Evolutionary conservation across 176 grass and related monocot species (phyloP).

Genomic region (Ampelocalamus luodianensis): DNA sequence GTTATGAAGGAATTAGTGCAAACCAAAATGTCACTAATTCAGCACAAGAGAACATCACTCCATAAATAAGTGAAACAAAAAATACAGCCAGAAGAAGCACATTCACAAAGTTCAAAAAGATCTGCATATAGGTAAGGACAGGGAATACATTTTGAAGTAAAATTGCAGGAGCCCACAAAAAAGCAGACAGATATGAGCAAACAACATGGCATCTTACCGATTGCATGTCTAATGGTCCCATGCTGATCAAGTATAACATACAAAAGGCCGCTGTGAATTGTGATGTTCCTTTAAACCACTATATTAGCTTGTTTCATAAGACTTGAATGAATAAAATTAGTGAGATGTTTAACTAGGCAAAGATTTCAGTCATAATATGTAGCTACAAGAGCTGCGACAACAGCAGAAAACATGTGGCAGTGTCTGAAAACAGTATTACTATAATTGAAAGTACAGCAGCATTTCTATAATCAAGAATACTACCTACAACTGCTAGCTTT

Average conservation of each 20-base stretch:
- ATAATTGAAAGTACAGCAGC: neutral
- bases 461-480: neutral
- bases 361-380: neutral
- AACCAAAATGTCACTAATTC: slow-evolving; percentile 11
- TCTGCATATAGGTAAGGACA: neutral
- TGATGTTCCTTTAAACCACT: neutral
- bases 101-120: neutral
- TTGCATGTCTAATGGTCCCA: neutral
- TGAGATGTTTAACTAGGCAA: neutral
- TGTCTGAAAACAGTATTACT: slow-evolving; percentile 1
- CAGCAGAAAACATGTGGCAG: neutral
- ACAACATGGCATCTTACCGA: neutral
- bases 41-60: slow-evolving; percentile 26
- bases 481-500: neutral
- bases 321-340: neutral
- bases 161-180: slow-evolving; percentile 18
- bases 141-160: slow-evolving; percentile 9
- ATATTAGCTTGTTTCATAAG: slow-evolving; percentile 19
- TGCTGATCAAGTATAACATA: slow-evolving; percentile 2
- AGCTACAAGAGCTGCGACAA: neutral
- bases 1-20: slow-evolving; percentile 29
- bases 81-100: slow-evolving; percentile 4
- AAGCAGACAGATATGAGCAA: neutral
- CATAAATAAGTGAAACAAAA: slow-evolving; percentile 31
- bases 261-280: neutral